phyloP scores from a whole-genome alignment of 345 rosid genomes.

The Aurinia saxatilis region DNA sequence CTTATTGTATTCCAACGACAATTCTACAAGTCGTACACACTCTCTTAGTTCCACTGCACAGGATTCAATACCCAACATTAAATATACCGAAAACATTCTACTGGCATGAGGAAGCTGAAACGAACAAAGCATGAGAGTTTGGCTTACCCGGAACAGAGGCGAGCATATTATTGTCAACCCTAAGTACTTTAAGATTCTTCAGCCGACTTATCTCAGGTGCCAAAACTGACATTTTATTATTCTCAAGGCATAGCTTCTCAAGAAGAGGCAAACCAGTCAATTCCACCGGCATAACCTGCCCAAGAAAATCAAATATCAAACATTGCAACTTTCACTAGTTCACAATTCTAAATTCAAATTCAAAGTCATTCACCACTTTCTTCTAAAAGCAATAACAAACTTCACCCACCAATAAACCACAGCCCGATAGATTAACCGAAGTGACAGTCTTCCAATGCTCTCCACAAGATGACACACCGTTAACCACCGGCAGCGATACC shows the following conservation, averaged over 20 bases:
- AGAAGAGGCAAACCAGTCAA: constrained; percentile 69
- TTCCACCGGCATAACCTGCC: constrained; percentile 79
- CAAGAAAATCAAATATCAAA: background rate
- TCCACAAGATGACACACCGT: constrained; percentile 31
- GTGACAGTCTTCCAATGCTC: constrained; percentile 84
- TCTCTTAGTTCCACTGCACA: constrained; percentile 84
- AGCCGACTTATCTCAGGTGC: constrained; percentile 90
- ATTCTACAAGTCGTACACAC: constrained; percentile 66
- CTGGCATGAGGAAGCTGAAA: too few species aligned
- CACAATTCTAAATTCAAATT: background rate
- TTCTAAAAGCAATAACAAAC: too few species aligned
- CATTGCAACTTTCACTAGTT: too few species aligned
- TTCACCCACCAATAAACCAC: constrained; percentile 36
- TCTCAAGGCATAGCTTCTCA: constrained; percentile 83
- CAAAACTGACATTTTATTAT: constrained; percentile 65
- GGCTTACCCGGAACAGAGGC: constrained; percentile 88
- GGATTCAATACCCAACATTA: constrained; percentile 19
- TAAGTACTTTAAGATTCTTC: constrained; percentile 62
- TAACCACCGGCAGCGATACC: constrained; percentile 27
- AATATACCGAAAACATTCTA: background rate
- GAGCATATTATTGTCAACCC: constrained; percentile 70
- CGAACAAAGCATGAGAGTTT: background rate
- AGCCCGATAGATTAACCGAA: constrained; percentile 58
- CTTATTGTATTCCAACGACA: constrained; percentile 92
- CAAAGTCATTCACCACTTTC: background rate